phyloP scores from a whole-genome alignment of 257 asterid genomes.

The Handroanthus guayacan region DNA sequence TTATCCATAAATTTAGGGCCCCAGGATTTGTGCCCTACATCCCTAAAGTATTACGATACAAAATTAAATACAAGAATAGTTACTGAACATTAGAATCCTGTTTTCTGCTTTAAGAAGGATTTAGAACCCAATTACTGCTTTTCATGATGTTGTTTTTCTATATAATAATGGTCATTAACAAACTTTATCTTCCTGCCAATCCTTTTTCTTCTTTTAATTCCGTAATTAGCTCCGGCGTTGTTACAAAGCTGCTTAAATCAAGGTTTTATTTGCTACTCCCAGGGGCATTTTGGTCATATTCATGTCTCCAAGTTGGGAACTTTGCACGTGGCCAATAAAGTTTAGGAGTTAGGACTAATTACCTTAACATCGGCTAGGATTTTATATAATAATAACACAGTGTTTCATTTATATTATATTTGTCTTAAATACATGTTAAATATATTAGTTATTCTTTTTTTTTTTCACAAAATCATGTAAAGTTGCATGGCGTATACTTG shows the following conservation, averaged over 20 bases:
- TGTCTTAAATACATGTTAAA: too few species aligned
- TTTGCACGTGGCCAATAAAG: background rate
- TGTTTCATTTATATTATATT: too few species aligned
- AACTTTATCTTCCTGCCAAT: background rate
- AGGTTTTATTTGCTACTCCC: slow-evolving; percentile 9
- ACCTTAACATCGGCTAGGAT: too few species aligned
- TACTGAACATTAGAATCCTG: slow-evolving; percentile 39
- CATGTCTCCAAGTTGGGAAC: background rate
- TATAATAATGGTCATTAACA: slow-evolving; percentile 29
- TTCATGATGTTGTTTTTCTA: slow-evolving; percentile 44
- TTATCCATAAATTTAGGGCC: slow-evolving; percentile 43
- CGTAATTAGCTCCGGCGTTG: slow-evolving; percentile 52
- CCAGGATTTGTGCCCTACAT: slow-evolving; percentile 46
- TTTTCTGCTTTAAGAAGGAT: slow-evolving; percentile 35
- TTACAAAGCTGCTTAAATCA: slow-evolving; percentile 33
- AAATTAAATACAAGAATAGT: background rate
- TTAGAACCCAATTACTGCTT: slow-evolving; percentile 33
- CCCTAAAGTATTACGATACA: background rate
- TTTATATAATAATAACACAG: too few species aligned
- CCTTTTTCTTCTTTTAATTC: slow-evolving; percentile 22
- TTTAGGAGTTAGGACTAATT: too few species aligned
- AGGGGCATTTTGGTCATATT: slow-evolving; percentile 18
- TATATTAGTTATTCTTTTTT: too few species aligned
- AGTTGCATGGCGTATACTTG: too few species aligned
- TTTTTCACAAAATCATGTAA: too few species aligned